Base-by-base conservation (phyloP, 1,284 basidiomycete genomes). In the Apiotrichum brassicae region DNA sequence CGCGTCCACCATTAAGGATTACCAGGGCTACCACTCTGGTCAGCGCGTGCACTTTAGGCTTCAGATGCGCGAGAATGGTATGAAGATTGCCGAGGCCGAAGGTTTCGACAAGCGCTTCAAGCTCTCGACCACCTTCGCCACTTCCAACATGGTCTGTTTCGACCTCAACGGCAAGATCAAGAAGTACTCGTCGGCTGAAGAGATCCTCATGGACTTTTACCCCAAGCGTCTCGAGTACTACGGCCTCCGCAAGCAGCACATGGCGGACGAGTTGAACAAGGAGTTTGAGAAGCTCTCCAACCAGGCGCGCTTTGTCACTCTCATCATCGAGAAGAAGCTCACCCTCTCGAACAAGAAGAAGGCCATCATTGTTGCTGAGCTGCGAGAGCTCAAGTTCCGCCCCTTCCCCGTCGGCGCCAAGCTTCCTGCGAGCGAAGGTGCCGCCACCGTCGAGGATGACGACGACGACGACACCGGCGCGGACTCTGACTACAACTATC, bases 121-220 rank as follows among this genome's bases (percentile, higher is more conserved):
- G 75, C 75, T 97, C 46, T 82, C 83, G 4, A 76, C 78, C 37
- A 87, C 90, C 66, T 75, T 97, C 68, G 86, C 79, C 66, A 97
- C 91, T 9, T 81, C 81, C 68, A 99, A 99, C 76, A 97, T 99
- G 95, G 97, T 98, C 9, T 91, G 90, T 72, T 99, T 99, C 72
- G 93, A 97, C 72, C 82, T 89, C 57, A 85, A 94, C 25, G 86
- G 90, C 64, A 97, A 95, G 77, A 97, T 99, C 76, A 91, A 86
- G 76, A 95, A 86, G 75, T 98, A 97, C 72, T 75, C 81, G 19
- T 81, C 84, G 2, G 83, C 95, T 0, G 94, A 97, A 67, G 87
- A 93, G 64, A 91, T 99, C 53, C 73, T 98, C 44, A 84, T 89
- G 55, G 94, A 97, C 45, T 99, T 97, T 70, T 99, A 89, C 71